A percentile compares a stretch with the other conserved stretches of the same genome.
These are phyloP conservation scores for Vaccinium corymbosum DNA, from an alignment of 148 eudicot species.

Conservation along the genomic window DNA sequence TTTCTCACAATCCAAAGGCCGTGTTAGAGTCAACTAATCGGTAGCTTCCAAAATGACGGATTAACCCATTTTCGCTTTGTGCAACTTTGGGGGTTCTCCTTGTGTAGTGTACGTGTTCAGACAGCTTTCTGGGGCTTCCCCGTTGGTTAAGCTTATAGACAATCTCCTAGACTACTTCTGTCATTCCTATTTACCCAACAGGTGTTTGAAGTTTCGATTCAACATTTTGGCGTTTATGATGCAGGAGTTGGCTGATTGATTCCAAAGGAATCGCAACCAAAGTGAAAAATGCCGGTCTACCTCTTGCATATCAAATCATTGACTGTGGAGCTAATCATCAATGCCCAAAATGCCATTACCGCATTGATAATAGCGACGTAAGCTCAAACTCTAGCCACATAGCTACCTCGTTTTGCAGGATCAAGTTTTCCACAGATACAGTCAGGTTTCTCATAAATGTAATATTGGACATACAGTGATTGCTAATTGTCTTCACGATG, in stretches of 20 bases:
- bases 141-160: background rate
- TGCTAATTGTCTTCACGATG: background rate
- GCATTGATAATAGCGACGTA: constrained; percentile 85
- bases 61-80: background rate
- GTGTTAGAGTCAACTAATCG: background rate
- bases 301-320: constrained; percentile 43
- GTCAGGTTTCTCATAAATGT: background rate
- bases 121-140: background rate
- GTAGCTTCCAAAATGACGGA: background rate
- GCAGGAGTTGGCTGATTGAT: constrained; percentile 79
- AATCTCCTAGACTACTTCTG: background rate
- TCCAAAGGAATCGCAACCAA: constrained; percentile 65
- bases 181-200: background rate
- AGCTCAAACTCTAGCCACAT: constrained; percentile 19
- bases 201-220: background rate
- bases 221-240: constrained; percentile 2
- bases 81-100: background rate
- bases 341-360: constrained; percentile 69
- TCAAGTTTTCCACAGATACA: background rate
- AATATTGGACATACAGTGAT: background rate
- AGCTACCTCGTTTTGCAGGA: background rate
- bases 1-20: background rate
- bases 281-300: constrained; percentile 51
- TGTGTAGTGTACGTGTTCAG: background rate
- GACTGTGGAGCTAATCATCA: constrained; percentile 72